Conservation (phyloP, 305 asterid species). For the Solanum chacoense region DNA sequence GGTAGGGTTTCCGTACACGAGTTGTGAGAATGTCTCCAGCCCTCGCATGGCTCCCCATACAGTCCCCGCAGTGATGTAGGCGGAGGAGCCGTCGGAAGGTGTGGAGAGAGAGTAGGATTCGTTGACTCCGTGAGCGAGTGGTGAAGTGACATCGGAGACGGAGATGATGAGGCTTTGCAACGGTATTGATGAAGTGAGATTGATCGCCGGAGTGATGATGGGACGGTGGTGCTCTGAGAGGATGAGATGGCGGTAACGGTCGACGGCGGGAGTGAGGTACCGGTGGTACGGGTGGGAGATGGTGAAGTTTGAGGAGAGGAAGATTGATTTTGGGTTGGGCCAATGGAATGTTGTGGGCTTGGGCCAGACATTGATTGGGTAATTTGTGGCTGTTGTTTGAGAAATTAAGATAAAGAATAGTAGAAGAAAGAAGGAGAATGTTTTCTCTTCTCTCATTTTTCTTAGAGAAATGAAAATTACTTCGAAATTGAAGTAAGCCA, state of each 20-base stretch:
- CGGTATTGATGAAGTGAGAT: constrained; percentile 32
- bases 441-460: not conserved
- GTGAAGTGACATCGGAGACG: constrained; percentile 27
- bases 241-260: constrained; percentile 41
- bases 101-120: constrained; percentile 59
- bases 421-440: not conserved
- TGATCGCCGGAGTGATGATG: constrained; percentile 36
- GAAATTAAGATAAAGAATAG: constrained; percentile 1
- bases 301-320: constrained; percentile 45
- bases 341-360: constrained; percentile 60
- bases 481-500: not conserved
- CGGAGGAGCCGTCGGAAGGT: constrained; percentile 15
- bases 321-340: constrained; percentile 44
- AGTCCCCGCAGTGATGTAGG: constrained; percentile 31
- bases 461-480: not conserved
- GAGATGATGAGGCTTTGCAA: constrained; percentile 27
- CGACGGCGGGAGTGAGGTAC: constrained; percentile 44
- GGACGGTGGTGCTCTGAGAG: constrained; percentile 41
- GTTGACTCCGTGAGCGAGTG: constrained; percentile 52
- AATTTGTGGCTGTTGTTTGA: constrained; percentile 38
- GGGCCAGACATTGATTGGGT: constrained; percentile 80
- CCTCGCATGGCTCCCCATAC: constrained; percentile 85
- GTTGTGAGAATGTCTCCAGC: constrained; percentile 68
- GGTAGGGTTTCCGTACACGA: constrained; percentile 33
- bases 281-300: constrained; percentile 33